Evolutionary conservation across 305 asterid genomes (phyloP).

Genomic region (Fraxinus angustifolia): DNA sequence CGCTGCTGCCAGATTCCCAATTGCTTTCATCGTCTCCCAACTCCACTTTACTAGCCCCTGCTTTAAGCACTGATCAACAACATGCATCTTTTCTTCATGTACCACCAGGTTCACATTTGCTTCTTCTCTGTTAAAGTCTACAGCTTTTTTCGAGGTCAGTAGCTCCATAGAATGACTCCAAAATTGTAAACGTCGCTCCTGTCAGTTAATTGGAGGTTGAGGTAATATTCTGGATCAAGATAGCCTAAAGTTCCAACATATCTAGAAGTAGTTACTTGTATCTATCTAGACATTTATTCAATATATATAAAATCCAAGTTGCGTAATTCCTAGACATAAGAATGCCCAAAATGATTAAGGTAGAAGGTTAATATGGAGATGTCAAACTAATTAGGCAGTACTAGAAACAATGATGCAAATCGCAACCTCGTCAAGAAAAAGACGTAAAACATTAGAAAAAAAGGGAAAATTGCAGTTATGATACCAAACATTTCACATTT

Average conservation of each 20-base stretch:
- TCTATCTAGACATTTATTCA: too few species aligned
- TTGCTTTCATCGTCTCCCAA: constrained; percentile 40
- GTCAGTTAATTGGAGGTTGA: constrained; percentile 40
- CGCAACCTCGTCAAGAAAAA: too few species aligned
- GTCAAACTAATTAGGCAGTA: too few species aligned
- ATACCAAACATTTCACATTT: too few species aligned
- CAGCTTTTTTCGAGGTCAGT: constrained; percentile 32
- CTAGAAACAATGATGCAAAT: too few species aligned
- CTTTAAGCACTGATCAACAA: constrained; percentile 30
- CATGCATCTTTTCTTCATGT: constrained; percentile 37
- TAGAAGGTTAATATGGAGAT: too few species aligned
- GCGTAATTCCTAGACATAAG: too few species aligned
- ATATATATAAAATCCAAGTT: too few species aligned
- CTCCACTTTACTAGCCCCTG: constrained; percentile 34
- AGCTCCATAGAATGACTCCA: constrained; percentile 41
- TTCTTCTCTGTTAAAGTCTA: constrained; percentile 38
- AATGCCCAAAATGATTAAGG: too few species aligned
- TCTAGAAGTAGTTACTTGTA: too few species aligned
- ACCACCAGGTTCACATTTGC: constrained; percentile 42
- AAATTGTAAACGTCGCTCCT: constrained; percentile 44
- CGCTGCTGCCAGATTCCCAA: constrained; percentile 37
- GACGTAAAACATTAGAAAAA: too few species aligned
- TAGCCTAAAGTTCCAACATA: constrained; percentile 38
- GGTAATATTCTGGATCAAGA: constrained; percentile 44
- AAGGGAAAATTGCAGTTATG: too few species aligned